Conservation (phyloP, 768 basidiomycete species). For the Psilocybe subaeruginosa region DNA sequence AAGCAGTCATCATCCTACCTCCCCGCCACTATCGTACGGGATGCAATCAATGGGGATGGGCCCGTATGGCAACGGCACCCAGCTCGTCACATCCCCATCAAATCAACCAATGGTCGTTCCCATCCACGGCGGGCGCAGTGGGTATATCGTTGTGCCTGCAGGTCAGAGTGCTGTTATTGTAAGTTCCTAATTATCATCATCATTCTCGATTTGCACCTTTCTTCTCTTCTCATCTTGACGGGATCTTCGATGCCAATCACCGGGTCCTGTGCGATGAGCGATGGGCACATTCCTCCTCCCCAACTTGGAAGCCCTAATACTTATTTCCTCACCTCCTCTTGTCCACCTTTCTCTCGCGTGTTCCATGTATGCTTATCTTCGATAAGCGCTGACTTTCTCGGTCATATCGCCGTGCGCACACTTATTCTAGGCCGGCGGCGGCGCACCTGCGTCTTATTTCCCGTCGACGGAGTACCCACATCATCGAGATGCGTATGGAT, state of each 20-base stretch:
- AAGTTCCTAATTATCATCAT: neutral
- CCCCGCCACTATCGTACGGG: neutral
- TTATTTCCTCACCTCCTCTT: neutral
- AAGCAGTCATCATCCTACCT: neutral
- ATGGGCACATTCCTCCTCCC: neutral
- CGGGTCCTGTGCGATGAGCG: neutral
- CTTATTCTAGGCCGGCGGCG: neutral
- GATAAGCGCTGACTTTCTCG: slow-evolving; percentile 4
- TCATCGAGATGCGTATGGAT: neutral
- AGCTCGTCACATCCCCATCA: neutral
- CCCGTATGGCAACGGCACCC: neutral
- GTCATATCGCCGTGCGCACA: neutral
- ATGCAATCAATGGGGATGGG: neutral
- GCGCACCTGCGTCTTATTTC: neutral
- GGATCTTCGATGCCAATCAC: neutral
- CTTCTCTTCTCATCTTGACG: neutral
- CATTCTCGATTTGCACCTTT: neutral
- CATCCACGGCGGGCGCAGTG: neutral
- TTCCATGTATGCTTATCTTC: slow-evolving; percentile 1
- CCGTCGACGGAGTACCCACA: neutral
- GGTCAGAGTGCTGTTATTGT: slow-evolving; percentile 3
- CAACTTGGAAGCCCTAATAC: too few species aligned
- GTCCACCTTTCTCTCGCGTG: neutral
- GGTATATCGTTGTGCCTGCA: neutral
- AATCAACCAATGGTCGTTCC: neutral